Evolutionary conservation across 2,329 filamentous ascomycete species (phyloP).

Genomic region (Sporothrix humicola): DNA sequence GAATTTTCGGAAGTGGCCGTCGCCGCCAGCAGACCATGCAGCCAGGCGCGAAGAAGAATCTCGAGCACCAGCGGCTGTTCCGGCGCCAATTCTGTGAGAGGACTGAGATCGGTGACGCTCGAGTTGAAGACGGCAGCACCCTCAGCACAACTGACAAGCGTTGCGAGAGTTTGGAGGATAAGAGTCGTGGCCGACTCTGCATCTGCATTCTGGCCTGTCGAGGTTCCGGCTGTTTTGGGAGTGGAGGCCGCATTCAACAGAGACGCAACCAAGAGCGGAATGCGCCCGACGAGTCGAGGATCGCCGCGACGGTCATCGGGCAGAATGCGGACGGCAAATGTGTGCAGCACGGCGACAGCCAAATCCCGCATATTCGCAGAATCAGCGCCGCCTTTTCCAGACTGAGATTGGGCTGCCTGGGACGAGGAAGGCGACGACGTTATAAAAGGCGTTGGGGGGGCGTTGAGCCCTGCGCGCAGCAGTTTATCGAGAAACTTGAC

Average conservation of each 20-base stretch:
- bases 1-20: neutral
- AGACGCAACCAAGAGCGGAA: conserved; percentile 59
- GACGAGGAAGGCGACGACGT: conserved; percentile 36
- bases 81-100: conserved; percentile 63
- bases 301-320: conserved; percentile 54
- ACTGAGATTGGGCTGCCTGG: conserved; percentile 31
- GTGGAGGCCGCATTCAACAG: conserved; percentile 48
- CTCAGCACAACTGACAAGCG: conserved; percentile 57
- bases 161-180: conserved; percentile 63
- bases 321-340: conserved; percentile 61
- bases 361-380: conserved; percentile 67
- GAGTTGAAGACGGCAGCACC: conserved; percentile 57
- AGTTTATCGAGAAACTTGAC: conserved; percentile 69
- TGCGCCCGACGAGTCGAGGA: conserved; percentile 57
- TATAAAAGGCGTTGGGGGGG: neutral
- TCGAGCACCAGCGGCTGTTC: conserved; percentile 60
- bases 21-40: conserved; percentile 45
- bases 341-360: conserved; percentile 66
- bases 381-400: conserved; percentile 45
- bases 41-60: conserved; percentile 62
- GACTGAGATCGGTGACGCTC: conserved; percentile 53
- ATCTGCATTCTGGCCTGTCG: conserved; percentile 38
- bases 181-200: conserved; percentile 50
- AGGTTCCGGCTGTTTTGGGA: neutral
- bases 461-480: conserved; percentile 57